Conservation (phyloP, 2,329 filamentous ascomycete genomes). For the Calonectria hawksworthii region DNA sequence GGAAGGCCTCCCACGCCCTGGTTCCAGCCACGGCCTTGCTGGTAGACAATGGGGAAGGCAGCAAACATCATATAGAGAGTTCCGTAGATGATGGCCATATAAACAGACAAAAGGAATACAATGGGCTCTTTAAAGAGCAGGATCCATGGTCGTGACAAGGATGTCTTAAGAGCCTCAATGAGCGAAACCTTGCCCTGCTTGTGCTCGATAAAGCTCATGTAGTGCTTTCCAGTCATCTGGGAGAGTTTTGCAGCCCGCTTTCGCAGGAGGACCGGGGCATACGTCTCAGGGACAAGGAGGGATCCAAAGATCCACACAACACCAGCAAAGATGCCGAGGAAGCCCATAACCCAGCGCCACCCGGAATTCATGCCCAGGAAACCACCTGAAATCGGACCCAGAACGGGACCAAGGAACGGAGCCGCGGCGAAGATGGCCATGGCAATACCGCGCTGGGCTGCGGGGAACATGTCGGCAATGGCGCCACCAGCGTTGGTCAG, state of each 20-base stretch:
- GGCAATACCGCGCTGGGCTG: constrained; percentile 5
- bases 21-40: constrained; percentile 16
- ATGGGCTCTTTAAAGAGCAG: constrained; percentile 20
- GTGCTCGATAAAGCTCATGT: constrained; percentile 9
- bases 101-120: constrained; percentile 13
- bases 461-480: constrained; percentile 22
- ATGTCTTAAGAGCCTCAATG: background rate
- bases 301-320: constrained; percentile 14
- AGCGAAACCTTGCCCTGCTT: constrained; percentile 9
- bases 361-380: constrained; percentile 16
- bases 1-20: constrained; percentile 12
- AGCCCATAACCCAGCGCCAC: constrained; percentile 24
- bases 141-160: constrained; percentile 16
- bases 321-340: constrained; percentile 14
- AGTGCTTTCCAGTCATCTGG: constrained; percentile 21
- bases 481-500: constrained; percentile 20
- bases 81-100: constrained; percentile 23
- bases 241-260: constrained; percentile 10
- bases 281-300: constrained; percentile 14
- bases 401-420: constrained; percentile 10
- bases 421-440: constrained; percentile 20
- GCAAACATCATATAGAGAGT: constrained; percentile 21
- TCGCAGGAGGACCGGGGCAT: constrained; percentile 7
- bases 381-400: constrained; percentile 10
- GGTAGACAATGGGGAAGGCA: constrained; percentile 21